Evolutionary conservation across 2,329 filamentous ascomycete genomes (phyloP).

Genomic region (Coniochaeta sp.): DNA sequence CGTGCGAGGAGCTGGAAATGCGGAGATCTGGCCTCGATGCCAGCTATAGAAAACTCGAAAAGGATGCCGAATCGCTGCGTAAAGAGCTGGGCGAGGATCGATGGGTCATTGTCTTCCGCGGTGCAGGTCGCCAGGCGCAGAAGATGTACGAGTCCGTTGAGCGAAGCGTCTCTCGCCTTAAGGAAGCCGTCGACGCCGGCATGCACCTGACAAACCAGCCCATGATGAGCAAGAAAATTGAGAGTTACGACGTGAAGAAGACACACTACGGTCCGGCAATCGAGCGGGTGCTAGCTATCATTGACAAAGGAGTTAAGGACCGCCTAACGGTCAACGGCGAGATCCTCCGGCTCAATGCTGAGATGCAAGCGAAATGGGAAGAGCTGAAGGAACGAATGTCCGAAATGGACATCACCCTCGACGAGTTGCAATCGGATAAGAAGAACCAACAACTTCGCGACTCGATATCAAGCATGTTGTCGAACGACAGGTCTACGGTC

Average conservation of each 20-base stretch:
- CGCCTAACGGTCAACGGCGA: slow-evolving; percentile 96
- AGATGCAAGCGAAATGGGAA: slow-evolving; percentile 79
- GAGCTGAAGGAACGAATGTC: slow-evolving; percentile 68
- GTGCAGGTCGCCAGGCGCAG: slow-evolving; percentile 82
- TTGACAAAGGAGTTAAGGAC: slow-evolving; percentile 91
- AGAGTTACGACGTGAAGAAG: slow-evolving; percentile 92
- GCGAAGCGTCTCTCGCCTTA: slow-evolving; percentile 74
- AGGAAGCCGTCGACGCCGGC: slow-evolving; percentile 68
- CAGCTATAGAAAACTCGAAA: slow-evolving; percentile 82
- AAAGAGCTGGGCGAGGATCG: slow-evolving; percentile 91
- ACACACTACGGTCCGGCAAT: slow-evolving; percentile 91
- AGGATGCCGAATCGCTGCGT: slow-evolving; percentile 80
- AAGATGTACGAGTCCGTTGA: slow-evolving; percentile 97
- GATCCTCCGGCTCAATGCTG: slow-evolving; percentile 76
- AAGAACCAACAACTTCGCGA: slow-evolving; percentile 75
- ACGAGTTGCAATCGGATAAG: slow-evolving; percentile 59
- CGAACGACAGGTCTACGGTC: slow-evolving; percentile 63
- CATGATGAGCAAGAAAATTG: slow-evolving; percentile 71
- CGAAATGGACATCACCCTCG: slow-evolving; percentile 67
- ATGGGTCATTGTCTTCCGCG: slow-evolving; percentile 93
- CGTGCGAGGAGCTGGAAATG: slow-evolving; percentile 80
- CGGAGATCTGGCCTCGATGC: slow-evolving; percentile 67
- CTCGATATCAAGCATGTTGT: slow-evolving; percentile 87
- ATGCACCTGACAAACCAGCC: slow-evolving; percentile 66
- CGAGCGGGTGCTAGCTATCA: slow-evolving; percentile 82